Evolutionary conservation across 768 basidiomycete species (phyloP), one percentile per base, ranked within the genome.

Genomic region (Chlorophyllum brunneum): DNA sequence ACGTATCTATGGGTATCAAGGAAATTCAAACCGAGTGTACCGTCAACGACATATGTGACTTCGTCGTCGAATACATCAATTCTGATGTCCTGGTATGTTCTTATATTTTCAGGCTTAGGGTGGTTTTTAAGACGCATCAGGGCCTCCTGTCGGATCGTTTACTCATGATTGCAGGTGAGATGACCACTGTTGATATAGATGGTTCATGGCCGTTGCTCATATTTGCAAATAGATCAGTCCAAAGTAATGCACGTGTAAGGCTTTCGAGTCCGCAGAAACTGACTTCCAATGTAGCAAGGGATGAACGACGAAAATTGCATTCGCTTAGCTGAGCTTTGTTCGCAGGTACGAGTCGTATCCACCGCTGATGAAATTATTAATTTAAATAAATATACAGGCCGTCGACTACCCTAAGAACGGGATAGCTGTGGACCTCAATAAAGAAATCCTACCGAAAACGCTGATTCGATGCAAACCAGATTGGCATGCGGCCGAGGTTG

Each of bases 371-470:
- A 37, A 26, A 48, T 3, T 15, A 16, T 13, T 31, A 29, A 38
- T 20, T 40, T 31, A 45, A 11, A 29, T 40, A 20, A 10, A 18
- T 54, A 50, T 74, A 65, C 54, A 80, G 72, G 88, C 88, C 0
- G 88, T 92, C 3, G 89, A 91, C 60, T 92, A 88, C 62, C 82
- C 86, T 0, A 92, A 91, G 67, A 83, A 85, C 56, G 89, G 88
- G 7, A 78, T 78, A 31, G 77, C 81, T 2, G 85, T 88, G 22
- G 68, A 83, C 43, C 68, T 85, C 24, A 67, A 70, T 20, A 60
- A 67, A 3, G 56, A 70, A 38, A 40, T 52, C 24, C 63, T 87
- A 26, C 88, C 89, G 3, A 64, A 67, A 9, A 63, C 70, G 0
- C 69, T 87, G 13, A 86, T 88, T 39, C 73, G 74, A 15, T 81